These are phyloP conservation scores for Dichotomopilus funicola DNA, from an alignment of 2,329 filamentous ascomycete species.

Conservation along the genomic window DNA sequence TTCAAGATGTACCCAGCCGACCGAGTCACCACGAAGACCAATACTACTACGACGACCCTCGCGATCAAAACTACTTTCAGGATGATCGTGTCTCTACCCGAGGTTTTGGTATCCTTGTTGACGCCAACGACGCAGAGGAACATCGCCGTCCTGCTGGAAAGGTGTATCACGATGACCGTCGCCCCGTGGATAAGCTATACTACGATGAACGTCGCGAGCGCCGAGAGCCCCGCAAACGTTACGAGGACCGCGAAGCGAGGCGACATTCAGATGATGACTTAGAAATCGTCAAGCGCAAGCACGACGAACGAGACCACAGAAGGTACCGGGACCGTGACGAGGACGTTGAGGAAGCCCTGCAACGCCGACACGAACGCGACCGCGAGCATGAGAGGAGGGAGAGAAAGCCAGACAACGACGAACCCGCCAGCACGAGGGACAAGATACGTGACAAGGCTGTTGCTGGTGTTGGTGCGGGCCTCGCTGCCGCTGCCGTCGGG, in stretches of 20 bases:
- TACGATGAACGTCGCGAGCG: slow-evolving; percentile 39
- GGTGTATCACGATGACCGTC: slow-evolving; percentile 28
- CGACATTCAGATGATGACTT: slow-evolving; percentile 27
- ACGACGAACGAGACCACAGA: slow-evolving; percentile 16
- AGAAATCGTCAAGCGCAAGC: slow-evolving; percentile 17
- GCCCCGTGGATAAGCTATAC: slow-evolving; percentile 28
- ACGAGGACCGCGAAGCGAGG: slow-evolving; percentile 23
- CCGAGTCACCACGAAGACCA: slow-evolving; percentile 43
- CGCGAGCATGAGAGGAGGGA: slow-evolving; percentile 19
- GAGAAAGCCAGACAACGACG: slow-evolving; percentile 28
- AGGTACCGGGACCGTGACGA: slow-evolving; percentile 10
- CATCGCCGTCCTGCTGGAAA: slow-evolving; percentile 28
- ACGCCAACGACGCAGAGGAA: slow-evolving; percentile 29
- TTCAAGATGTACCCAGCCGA: slow-evolving; percentile 43
- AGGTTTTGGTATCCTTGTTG: slow-evolving; percentile 48
- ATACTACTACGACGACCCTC: slow-evolving; percentile 44
- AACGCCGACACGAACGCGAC: not conserved
- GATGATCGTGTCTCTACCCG: slow-evolving; percentile 42
- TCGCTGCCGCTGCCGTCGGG: slow-evolving; percentile 44
- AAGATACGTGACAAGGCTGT: slow-evolving; percentile 43
- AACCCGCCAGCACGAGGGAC: slow-evolving; percentile 33
- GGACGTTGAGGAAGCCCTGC: slow-evolving; percentile 2
- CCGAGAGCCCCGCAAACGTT: slow-evolving; percentile 21
- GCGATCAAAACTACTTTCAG: slow-evolving; percentile 37
- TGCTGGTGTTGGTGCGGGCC: slow-evolving; percentile 43